Evolutionary conservation across 768 basidiomycete genomes (phyloP).

Genomic region (Leucosporidium yakuticum): DNA sequence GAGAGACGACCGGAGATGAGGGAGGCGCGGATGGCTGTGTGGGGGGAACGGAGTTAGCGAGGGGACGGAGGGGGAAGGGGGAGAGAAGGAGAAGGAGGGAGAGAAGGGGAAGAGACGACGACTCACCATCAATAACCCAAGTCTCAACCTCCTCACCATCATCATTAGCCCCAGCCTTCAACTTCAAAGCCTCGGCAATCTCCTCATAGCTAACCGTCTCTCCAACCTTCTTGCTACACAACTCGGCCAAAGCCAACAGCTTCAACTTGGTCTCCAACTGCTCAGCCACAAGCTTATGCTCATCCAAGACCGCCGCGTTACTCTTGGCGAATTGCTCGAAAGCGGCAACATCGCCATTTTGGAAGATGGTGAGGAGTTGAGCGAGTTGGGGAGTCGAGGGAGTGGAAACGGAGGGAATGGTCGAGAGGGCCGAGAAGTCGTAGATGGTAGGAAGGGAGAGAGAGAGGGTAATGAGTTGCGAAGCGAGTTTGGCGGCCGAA

Average conservation of each 20-base stretch:
- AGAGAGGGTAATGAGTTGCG: constrained; percentile 16
- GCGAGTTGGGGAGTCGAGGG: constrained; percentile 14
- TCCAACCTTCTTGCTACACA: constrained; percentile 71
- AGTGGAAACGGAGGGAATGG: not conserved
- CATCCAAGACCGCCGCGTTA: not conserved
- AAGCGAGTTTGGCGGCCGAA: constrained; percentile 12
- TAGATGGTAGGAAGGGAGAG: constrained; percentile 23
- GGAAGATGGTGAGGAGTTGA: constrained; percentile 20
- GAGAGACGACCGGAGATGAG: constrained; percentile 76
- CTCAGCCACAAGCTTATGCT: constrained; percentile 49
- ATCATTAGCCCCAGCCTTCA: constrained; percentile 46
- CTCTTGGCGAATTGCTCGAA: not conserved
- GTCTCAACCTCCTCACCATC: constrained; percentile 61
- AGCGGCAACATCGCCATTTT: constrained; percentile 3
- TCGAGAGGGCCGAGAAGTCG: constrained; percentile 21
- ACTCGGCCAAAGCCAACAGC: constrained; percentile 65
- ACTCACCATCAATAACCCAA: constrained; percentile 85
- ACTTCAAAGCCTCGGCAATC: constrained; percentile 61
- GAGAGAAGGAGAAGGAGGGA: not conserved
- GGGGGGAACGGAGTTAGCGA: not conserved
- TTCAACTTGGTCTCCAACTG: constrained; percentile 73
- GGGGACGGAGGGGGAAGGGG: not conserved
- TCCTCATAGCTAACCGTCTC: constrained; percentile 64
- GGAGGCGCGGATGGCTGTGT: constrained; percentile 68
- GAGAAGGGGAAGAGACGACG: constrained; percentile 27